Base-by-base conservation (phyloP, 306 rosid genomes). In the Vigna mungo region DNA sequence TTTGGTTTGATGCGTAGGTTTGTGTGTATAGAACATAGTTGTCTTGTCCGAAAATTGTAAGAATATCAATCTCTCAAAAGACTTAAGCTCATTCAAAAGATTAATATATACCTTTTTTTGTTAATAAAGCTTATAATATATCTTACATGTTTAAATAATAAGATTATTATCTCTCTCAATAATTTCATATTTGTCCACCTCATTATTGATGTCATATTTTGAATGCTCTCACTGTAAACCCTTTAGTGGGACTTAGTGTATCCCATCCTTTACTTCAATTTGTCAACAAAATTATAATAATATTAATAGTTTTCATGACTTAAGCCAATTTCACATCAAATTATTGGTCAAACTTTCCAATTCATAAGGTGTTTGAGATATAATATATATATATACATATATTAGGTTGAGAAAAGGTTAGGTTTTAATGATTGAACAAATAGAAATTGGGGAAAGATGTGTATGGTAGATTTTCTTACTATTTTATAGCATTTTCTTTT, bases 211-310 rank as follows among this genome's bases (percentile, higher is more conserved):
- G 70, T 71, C 68, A 75, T 21, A 41, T 75, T 80, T 7, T 51
- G 37, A 85, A 85, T 89, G 79, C 80, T 73, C 55, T 71, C 60
- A 79, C 83, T 76, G 78, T 76, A 44, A 65, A 70, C 56, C 36
- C 41, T 13, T 6, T 83, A 74, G 86, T 85, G 87, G 89, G 51
- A 73, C 9, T 84, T 78, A 75, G 88, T 79, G 85, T 59, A 46
- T 65, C 9, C 8, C 36, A 48, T 68, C 41, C 70, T 44, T 56
- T 80, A 55, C 46, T 74, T 62, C 44, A 71, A 23, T 66, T 63
- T 75, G 25, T 17, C 65, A 17, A 53, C 58, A 70, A 49, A 7
- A 76, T 77, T 63, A 78, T 62, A 80, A 41, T 76, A 37, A 65
- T 30, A 77, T 37, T 51, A 56, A 76, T 73, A 56, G 74, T 41